Evolutionary conservation across 257 asterid species (phyloP), one percentile per base, ranked within the genome.

Genomic region (Ballota nigra): DNA sequence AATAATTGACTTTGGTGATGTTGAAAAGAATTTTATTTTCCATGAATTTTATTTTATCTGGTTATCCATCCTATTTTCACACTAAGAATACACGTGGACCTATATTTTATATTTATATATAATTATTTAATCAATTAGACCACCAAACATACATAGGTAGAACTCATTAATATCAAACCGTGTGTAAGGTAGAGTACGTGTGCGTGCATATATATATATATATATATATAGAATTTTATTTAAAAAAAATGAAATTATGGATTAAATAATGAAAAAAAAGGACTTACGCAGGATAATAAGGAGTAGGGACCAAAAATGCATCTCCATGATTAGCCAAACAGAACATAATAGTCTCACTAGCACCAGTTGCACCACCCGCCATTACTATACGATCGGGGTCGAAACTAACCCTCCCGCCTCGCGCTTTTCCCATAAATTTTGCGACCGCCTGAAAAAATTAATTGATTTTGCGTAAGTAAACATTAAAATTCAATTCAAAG

Each of bases 291-390:
- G 97, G 89, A 78, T 92, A 92, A 60, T 91, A 92, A 71, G 98
- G 98, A 4, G 98, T 59, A 0, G 97, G 96, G 66, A 88, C 85
- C 70, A 92, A 67, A 19, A 92, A 90, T 0, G 76, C 98, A 29
- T 92, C 97, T 6, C 91, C 98, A 0, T 71, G 86, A 72, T 90
- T 68, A 9, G 98, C 98, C 83, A 90, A 77, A 68, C 92, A 88
- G 80, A 83, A 88, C 82, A 84, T 85, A 20, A 87, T 5, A 18
- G 68, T 53, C 69, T 92, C 98, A 28, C 79, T 83, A 0, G 96
- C 97, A 31, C 97, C 97, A 0, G 98, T 92, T 24, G 98, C 98
- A 66, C 97, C 97, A 1, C 97, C 96, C 0, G 83, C 89, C 95
- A 92, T 85, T 10, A 92, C 96, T 61, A 92, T 69, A 7, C 96